Base-by-base conservation (phyloP, 2,329 filamentous ascomycete species). In the Diplodia sapinea region DNA sequence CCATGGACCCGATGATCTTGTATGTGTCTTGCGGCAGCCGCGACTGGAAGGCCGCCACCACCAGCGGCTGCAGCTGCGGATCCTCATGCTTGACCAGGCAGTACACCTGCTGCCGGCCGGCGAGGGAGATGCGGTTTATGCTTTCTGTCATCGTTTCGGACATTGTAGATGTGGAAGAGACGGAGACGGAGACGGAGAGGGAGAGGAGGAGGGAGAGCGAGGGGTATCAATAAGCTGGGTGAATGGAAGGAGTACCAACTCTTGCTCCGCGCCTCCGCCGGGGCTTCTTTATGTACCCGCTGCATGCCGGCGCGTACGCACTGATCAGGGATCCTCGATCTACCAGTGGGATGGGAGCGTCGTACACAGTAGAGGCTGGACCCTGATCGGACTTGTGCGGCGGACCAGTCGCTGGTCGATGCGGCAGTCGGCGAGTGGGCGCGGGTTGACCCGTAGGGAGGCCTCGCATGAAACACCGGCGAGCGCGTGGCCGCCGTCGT, bases 1-100 rank as follows among this genome's bases (percentile, higher is more conserved):
- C 78, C 67, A 82, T 72, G 43, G 83, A 76, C 71, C 83, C 78
- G 65, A 92, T 84, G 61, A 89, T 76, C 33, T 86, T 84, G 75
- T 87, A 87, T 1, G 80, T 77, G 4, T 79, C 79, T 23, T 81
- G 70, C 0, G 89, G 86, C 8, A 95, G 82, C 29, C 87, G 80
- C 4, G 85, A 81, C 62, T 87, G 76, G 29, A 98, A 81, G 23
- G 93, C 91, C 23, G 86, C 81, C 56, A 93, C 78, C 69, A 98
- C 89, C 50, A 98, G 86, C 1, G 92, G 92, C 74, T 97, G 92
- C 9, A 98, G 92, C 76, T 97, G 98, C 56, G 84, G 76, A 76
- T 97, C 93, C 73, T 93, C 92, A 79, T 61, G 40, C 20, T 61
- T 31, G 40, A 61, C n/a, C 1, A 61, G 40, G 57, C 57, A 61